Conservation (phyloP, 257 asterid genomes). For the Nemophila menziesii region DNA sequence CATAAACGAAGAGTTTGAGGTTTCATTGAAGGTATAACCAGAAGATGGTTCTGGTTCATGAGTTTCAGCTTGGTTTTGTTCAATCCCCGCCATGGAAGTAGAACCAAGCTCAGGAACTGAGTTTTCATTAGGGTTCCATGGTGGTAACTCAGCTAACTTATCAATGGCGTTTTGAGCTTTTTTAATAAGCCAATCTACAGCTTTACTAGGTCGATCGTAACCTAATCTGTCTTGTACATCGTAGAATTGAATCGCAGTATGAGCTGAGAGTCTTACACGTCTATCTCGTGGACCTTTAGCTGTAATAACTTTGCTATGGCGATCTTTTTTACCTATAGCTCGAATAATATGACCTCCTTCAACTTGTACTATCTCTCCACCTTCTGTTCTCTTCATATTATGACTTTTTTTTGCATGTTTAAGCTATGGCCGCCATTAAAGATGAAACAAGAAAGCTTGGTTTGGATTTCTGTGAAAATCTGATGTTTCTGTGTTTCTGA, state of each 20-base stretch:
- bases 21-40: constrained; percentile 9
- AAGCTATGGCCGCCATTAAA: too few relatives aligned
- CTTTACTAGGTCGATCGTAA: constrained; percentile 56
- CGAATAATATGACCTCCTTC: constrained; percentile 39
- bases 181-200: constrained; percentile 50
- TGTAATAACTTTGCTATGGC: constrained; percentile 54
- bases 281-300: constrained; percentile 56
- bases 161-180: constrained; percentile 47
- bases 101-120: constrained; percentile 15
- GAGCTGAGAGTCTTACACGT: constrained; percentile 48
- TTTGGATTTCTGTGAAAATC: constrained; percentile 10
- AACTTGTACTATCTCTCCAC: constrained; percentile 37
- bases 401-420: constrained; percentile 10
- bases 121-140: constrained; percentile 2
- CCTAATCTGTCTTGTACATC: constrained; percentile 61
- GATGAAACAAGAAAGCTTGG: too few relatives aligned
- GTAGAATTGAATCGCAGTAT: constrained; percentile 55
- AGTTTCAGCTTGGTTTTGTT: too few relatives aligned
- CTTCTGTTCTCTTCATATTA: constrained; percentile 25
- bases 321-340: constrained; percentile 32
- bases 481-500: constrained; percentile 10
- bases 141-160: constrained; percentile 13
- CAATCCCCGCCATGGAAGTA: constrained; percentile 1
- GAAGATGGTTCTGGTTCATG: constrained; percentile 9
- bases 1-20: constrained; percentile 9